phyloP scores from a whole-genome alignment of 2,329 filamentous ascomycete genomes.

The Venturia carpophila region DNA sequence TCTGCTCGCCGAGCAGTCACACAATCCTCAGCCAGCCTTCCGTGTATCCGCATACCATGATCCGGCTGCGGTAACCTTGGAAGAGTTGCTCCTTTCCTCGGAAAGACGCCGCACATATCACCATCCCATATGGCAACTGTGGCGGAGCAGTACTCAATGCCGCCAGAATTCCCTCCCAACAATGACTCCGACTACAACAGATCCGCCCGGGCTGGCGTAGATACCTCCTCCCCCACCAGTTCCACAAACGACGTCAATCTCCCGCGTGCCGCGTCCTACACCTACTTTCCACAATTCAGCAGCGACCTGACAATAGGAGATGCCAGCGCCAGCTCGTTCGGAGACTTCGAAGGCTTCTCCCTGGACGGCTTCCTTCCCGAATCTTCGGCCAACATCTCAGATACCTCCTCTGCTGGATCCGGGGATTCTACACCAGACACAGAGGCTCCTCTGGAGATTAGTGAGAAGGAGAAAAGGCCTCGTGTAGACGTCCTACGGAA shows the following conservation, averaged over 20 bases:
- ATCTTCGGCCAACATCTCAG: neutral
- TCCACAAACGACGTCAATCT: constrained; percentile 26
- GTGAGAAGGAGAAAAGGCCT: constrained; percentile 8
- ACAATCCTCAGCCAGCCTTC: constrained; percentile 3
- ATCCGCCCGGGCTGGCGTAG: constrained; percentile 1
- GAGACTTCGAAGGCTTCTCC: constrained; percentile 1
- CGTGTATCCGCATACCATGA: neutral
- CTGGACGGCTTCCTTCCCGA: neutral
- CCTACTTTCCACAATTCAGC: constrained; percentile 33
- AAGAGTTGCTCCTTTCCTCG: neutral
- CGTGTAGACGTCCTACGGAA: constrained; percentile 11
- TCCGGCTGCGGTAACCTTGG: neutral
- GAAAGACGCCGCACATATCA: neutral
- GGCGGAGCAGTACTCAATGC: constrained; percentile 11
- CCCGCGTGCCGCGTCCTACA: constrained; percentile 35
- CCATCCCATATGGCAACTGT: constrained; percentile 10
- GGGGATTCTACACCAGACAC: constrained; percentile 13
- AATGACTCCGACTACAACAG: constrained; percentile 2
- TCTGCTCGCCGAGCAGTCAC: neutral
- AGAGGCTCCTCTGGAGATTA: constrained; percentile 6
- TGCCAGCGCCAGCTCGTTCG: neutral
- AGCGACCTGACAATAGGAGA: constrained; percentile 20
- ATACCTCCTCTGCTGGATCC: constrained; percentile 4
- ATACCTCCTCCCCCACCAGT: neutral
- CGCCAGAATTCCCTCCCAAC: constrained; percentile 8